Evolutionary conservation across 176 grass and related monocot species (phyloP).

Genomic region (Cocos nucifera): DNA sequence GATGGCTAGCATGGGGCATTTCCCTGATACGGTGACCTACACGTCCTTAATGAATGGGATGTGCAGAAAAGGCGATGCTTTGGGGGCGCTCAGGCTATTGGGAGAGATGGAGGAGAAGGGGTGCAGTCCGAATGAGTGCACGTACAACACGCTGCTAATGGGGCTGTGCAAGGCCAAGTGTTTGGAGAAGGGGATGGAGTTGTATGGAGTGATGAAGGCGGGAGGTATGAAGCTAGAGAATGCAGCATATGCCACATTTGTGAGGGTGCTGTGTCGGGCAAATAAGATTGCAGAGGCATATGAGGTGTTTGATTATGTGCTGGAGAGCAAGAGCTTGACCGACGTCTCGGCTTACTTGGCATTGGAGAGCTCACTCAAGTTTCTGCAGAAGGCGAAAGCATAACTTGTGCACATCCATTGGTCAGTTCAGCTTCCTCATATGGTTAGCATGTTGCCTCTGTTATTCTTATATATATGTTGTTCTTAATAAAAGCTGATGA

Average conservation of each 20-base stretch:
- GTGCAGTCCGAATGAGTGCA: conserved; percentile 52
- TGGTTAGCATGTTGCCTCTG: not conserved
- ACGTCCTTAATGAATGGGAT: conserved; percentile 80
- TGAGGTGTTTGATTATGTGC: conserved; percentile 65
- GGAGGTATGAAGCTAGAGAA: conserved; percentile 65
- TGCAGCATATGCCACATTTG: conserved; percentile 47
- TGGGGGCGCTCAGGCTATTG: conserved; percentile 34
- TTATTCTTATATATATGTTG: not conserved
- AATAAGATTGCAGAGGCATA: conserved; percentile 46
- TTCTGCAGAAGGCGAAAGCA: conserved; percentile 41
- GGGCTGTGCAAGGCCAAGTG: conserved; percentile 81
- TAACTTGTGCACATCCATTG: not conserved
- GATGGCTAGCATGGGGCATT: conserved; percentile 45
- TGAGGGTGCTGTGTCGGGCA: conserved; percentile 49
- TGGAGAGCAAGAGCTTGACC: conserved; percentile 56
- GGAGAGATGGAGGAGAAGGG: conserved; percentile 64
- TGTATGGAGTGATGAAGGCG: conserved; percentile 43
- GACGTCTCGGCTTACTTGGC: conserved; percentile 44
- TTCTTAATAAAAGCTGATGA: too few species aligned
- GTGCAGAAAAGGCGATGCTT: conserved; percentile 69
- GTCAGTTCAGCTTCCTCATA: not conserved
- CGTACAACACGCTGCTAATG: conserved; percentile 80
- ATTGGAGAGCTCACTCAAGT: conserved; percentile 67
- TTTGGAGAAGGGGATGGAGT: conserved; percentile 48
- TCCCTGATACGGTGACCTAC: conserved; percentile 74